Base-by-base conservation (phyloP, 2,329 filamentous ascomycete genomes). In the Ophiostoma tasmaniense region DNA sequence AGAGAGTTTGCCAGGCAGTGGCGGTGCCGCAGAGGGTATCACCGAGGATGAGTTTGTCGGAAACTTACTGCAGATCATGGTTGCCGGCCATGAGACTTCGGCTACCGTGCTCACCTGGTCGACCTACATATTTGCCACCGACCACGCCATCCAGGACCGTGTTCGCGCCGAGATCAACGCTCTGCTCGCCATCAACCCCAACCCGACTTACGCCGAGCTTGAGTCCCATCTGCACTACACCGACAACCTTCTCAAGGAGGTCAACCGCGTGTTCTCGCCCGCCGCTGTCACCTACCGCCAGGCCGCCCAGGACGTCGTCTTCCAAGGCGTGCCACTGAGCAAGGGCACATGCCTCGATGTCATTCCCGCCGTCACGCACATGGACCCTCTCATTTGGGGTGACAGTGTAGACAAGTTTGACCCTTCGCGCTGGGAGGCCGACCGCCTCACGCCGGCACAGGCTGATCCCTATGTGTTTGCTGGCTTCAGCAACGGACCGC, bases 341-440 rank as follows among this genome's bases (percentile, higher is more conserved):
- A 77, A 76, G 66, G 78, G 77, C 3, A 80, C 79, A 0, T 72
- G 75, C 1, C 69, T 81, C 1, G 74, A 77, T 64, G 73, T 80
- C 30, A 75, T 77, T 17, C 78, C 79, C 0, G 75, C 76, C 4
- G 76, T 80, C 33, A 75, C 78, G 22, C 76, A 79, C 71, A 73
- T 75, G 6, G 77, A 78, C 70, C 76, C 76, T 0, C 66, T 69
- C 0, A 74, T 81, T 64, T 81, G 80, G 80, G 80, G 79, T 0
- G 70, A 74, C 0, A 76, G 79, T 35, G 79, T 75, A 4, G 73
- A 76, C 37, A 73, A 75, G 22, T 79, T 80, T 68, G 74, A 77
- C 22, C 79, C 79, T 0, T 76, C 77, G 25, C 76, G 80, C 59
- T 81, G 80, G 80, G 72, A 75, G 68, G 72, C 62, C 35, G 71